phyloP scores from a whole-genome alignment of 148 eudicot genomes.

The Chenopodium album region DNA sequence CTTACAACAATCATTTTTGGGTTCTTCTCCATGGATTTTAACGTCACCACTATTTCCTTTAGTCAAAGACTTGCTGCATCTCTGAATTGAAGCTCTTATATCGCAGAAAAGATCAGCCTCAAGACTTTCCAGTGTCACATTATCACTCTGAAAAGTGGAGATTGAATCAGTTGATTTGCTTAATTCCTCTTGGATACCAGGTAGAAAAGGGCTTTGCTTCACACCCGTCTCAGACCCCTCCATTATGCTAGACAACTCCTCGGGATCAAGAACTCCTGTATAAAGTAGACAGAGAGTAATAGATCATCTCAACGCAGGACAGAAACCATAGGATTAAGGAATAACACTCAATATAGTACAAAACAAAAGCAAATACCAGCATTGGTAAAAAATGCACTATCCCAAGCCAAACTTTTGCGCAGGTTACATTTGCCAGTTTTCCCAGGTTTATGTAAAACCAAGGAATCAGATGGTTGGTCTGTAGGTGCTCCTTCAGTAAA shows the following conservation, averaged over 20 bases:
- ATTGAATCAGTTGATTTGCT: slow-evolving; percentile 76
- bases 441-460: slow-evolving; percentile 36
- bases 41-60: slow-evolving; percentile 22
- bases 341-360: neutral
- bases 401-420: slow-evolving; percentile 99
- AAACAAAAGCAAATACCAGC: slow-evolving; percentile 49
- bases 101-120: slow-evolving; percentile 87
- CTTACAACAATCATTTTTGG: slow-evolving; percentile 45
- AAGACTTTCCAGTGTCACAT: slow-evolving; percentile 62
- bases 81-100: slow-evolving; percentile 97
- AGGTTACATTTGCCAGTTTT: slow-evolving; percentile 60
- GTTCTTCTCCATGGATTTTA: slow-evolving; percentile 29
- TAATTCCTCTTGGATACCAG: slow-evolving; percentile 83
- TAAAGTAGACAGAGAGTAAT: slow-evolving; percentile 12
- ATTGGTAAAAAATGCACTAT: slow-evolving; percentile 84
- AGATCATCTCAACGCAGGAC: slow-evolving; percentile 11
- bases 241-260: slow-evolving; percentile 85
- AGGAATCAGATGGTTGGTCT: slow-evolving; percentile 39
- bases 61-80: slow-evolving; percentile 47
- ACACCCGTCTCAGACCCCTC: slow-evolving; percentile 48
- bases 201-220: slow-evolving; percentile 40
- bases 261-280: slow-evolving; percentile 87
- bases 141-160: slow-evolving; percentile 75
- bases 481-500: slow-evolving; percentile 26
- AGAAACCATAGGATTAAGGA: neutral